Base-by-base conservation (phyloP, 441 rosid genomes). In the Pelargonium cotyledonis region DNA sequence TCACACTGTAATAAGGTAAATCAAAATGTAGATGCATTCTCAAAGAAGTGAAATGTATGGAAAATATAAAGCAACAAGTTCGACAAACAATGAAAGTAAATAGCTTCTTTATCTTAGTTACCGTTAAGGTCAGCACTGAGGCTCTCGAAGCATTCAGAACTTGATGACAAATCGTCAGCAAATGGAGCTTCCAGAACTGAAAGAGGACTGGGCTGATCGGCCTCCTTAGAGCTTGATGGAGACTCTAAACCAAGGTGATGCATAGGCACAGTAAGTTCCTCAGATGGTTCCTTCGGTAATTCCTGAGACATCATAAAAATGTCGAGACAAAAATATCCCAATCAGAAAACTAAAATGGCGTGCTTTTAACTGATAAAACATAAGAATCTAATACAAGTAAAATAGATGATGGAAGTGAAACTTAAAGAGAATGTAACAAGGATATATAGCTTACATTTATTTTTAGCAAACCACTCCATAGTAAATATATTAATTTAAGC, bases 171-270 rank as follows among this genome's bases (percentile, higher is more conserved):
- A 68, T 89, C 95, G 31, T 86, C 91, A 40, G 81, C 75, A 35
- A 89, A 95, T 69, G 96, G 85, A 70, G 96, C 80, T 86, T 95
- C 95, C 70, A 92, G 86, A 78, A 92, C 85, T 68, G 99, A 95
- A 75, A 89, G 83, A 0, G 97, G 98, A 81, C 98, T 92, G 18
- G 99, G 98, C 73, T 95, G 99, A 38, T 92, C 95, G 43, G 83
- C 84, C 77, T 90, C 99, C 83, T 85, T 92, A 11, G 87, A 73
- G 77, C 77, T 81, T 69, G 84, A 81, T 46, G 79, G 78, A 78
- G 94, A 80, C 71, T 82, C 82, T 38, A 76, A 76, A 76, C 76
- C 78, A 60, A 90, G 73, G 58, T 78, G 82, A 68, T 72, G 82
- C 43, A 68, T 38, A 6, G 75, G 38, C 31, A 63, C 70, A 49